Conservation (phyloP, 768 basidiomycete species). For the Suillus hirtellus region DNA sequence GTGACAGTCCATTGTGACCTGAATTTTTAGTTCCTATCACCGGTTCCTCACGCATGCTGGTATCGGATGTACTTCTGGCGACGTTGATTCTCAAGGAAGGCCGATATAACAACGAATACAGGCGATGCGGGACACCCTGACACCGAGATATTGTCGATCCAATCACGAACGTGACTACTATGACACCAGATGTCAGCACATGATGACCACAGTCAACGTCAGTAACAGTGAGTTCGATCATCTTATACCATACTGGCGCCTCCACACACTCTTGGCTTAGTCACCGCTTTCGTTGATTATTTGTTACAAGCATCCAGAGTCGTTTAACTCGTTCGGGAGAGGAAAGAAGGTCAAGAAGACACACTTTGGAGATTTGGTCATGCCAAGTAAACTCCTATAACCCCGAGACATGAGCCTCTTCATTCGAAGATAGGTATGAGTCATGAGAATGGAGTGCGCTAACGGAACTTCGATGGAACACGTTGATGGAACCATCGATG, state of each 20-base stretch:
- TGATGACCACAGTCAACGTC: not conserved
- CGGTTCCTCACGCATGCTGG: not conserved
- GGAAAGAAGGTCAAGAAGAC: not conserved
- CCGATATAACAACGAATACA: not conserved
- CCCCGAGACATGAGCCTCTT: not conserved
- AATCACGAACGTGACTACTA: not conserved
- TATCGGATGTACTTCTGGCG: not conserved
- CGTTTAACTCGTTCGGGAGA: not conserved
- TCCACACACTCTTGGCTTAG: not conserved
- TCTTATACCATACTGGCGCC: not conserved
- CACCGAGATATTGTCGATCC: not conserved
- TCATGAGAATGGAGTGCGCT: not conserved
- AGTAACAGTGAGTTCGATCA: not conserved
- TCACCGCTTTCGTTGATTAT: not conserved
- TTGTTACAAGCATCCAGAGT: not conserved
- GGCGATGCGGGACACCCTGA: not conserved
- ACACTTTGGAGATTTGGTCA: not conserved
- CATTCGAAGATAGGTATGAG: not conserved
- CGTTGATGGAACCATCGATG: too few relatives aligned
- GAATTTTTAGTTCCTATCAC: not conserved
- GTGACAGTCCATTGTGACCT: not conserved
- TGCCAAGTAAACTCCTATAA: not conserved
- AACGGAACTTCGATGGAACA: not conserved
- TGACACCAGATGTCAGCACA: not conserved
- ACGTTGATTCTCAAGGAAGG: not conserved